A percentile compares a stretch with the other conserved stretches of the same genome.
phyloP scores from a whole-genome alignment of 2,329 filamentous ascomycete species.

The Pseudogymnoascus sp. region DNA sequence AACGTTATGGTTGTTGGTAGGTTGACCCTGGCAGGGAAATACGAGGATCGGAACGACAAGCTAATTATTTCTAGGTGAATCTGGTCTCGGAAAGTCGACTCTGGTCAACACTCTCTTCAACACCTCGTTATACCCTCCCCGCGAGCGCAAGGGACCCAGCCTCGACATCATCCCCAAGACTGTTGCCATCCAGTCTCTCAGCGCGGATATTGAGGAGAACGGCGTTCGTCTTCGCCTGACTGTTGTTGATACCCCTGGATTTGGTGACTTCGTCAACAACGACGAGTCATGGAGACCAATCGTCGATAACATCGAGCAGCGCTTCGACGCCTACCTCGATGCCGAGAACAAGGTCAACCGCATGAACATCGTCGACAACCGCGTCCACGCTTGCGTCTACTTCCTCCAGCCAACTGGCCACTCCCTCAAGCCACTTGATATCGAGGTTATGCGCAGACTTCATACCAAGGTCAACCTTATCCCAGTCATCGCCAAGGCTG shows the following conservation, averaged over 20 bases:
- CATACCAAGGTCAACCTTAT: slow-evolving; percentile 99
- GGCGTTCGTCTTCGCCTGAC: slow-evolving; percentile 93
- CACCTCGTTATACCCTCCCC: slow-evolving; percentile 95
- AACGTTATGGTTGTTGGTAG: slow-evolving; percentile 99
- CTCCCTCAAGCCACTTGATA: slow-evolving; percentile 95
- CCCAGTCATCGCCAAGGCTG: slow-evolving; percentile 96
- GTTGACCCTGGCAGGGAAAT: slow-evolving; percentile 34
- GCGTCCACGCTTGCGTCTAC: slow-evolving; percentile 97
- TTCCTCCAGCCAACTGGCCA: slow-evolving; percentile 99
- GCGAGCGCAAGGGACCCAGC: slow-evolving; percentile 95
- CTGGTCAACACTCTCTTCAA: slow-evolving; percentile 99
- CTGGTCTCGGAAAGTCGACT: slow-evolving; percentile 96
- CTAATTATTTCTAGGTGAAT: slow-evolving; percentile 65
- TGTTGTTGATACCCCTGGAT: slow-evolving; percentile 95
- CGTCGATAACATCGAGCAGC: slow-evolving; percentile 98
- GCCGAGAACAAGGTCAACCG: slow-evolving; percentile 99
- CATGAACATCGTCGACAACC: slow-evolving; percentile 99
- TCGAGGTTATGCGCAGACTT: slow-evolving; percentile 98
- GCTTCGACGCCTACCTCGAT: slow-evolving; percentile 96
- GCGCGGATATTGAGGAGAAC: slow-evolving; percentile 95
- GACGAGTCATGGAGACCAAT: slow-evolving; percentile 99
- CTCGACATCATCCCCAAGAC: slow-evolving; percentile 99
- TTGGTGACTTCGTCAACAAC: slow-evolving; percentile 99
- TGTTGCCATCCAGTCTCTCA: slow-evolving; percentile 89
- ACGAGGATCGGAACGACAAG: background rate